Base-by-base conservation (phyloP, 305 asterid species). In the Fraxinus greggii region DNA sequence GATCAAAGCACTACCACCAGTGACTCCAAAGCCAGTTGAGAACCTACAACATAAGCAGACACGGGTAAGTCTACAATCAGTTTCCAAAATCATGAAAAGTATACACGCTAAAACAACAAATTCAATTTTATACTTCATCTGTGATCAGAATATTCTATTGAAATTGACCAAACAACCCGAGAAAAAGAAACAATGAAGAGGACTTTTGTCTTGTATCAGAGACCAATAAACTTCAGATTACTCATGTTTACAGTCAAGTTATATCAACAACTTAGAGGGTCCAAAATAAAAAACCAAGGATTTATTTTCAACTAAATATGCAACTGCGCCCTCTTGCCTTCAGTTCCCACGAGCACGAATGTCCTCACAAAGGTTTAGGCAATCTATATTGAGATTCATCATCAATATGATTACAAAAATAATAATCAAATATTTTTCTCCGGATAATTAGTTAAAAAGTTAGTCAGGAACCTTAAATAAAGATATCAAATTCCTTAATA, bases 21-120 rank as follows among this genome's bases (percentile, higher is more conserved):
- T 87, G 80, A 92, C 97, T 84, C 97, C 94, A 82, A 74, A 90
- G 67, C 98, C 98, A 83, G 98, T 94, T 45, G 98, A 94, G 84
- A 93, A 94, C 97, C 98, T 94, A 86, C 80, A 80, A 15, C 8
- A 29, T 28, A 67, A 28, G 3, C 21, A 51, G 23, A 51, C 61
- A 4, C 2, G 23, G 5, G 59, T 17, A 51, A 17, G 23, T 17
- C 74, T 67, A 67, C 36, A 67, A 28, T 29, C 38, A 69, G 10
- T 29, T 69, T 65, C 26, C 73, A 65, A 65, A 19, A 26, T 65
- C 32, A 26, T 65, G 73, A 65, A 26, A 65, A 65, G 2, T 26
- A 26, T 65, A 9, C 17, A 9, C 3, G 15, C 5, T 3, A 65
- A 24, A 65, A 65, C 3, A 10, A 26, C 6, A 13, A 5, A 65